Evolutionary conservation across 2,329 filamentous ascomycete genomes (phyloP).

Genomic region (Harringtonia lauricola): DNA sequence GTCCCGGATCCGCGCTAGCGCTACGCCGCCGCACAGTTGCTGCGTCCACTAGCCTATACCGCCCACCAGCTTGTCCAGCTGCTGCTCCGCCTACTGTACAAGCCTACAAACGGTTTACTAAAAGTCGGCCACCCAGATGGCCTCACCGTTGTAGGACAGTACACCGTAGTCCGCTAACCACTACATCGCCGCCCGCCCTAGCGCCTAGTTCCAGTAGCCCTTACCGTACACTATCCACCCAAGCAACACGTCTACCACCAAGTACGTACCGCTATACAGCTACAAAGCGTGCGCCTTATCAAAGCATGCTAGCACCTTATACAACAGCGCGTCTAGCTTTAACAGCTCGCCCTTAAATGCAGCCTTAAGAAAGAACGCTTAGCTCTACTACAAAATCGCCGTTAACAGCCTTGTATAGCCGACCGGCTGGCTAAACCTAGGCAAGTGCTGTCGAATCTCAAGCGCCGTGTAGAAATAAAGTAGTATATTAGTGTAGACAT

Average conservation of each 20-base stretch:
- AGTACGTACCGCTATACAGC: background rate
- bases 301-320: background rate
- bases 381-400: background rate
- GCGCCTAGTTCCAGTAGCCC: background rate
- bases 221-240: background rate
- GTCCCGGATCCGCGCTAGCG: too few relatives aligned
- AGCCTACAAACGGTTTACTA: background rate
- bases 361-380: background rate
- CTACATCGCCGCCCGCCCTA: background rate
- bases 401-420: background rate
- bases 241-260: background rate
- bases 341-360: background rate
- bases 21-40: too few relatives aligned
- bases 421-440: background rate
- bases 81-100: background rate
- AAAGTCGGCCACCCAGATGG: background rate
- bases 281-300: background rate
- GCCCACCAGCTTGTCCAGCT: background rate
- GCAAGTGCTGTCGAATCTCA: background rate
- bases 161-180: background rate
- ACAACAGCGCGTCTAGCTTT: background rate
- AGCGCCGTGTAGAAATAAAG: background rate
- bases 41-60: too few relatives aligned
- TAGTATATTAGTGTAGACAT: background rate
- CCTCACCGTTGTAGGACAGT: background rate